Percentiles rank a stretch among this genome's conserved stretches.
Conservation (phyloP, 2,329 filamentous ascomycete species). For the Aspergillus sp. region DNA sequence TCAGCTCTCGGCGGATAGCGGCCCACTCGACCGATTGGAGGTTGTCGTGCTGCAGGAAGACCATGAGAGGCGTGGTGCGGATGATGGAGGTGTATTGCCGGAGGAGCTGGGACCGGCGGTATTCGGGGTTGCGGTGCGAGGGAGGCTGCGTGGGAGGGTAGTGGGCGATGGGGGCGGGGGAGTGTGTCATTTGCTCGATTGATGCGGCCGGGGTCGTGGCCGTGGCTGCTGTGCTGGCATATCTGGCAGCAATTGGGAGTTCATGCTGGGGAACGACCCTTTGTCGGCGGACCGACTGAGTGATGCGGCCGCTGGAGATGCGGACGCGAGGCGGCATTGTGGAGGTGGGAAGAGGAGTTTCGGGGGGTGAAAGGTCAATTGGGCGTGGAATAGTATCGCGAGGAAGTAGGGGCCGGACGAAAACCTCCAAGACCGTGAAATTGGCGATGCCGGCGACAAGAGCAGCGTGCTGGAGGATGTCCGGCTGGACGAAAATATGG, state of each 20-base stretch:
- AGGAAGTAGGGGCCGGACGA: background rate
- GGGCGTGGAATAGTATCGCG: background rate
- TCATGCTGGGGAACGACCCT: conserved; percentile 40
- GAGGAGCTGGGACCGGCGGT: conserved; percentile 85
- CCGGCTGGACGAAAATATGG: conserved; percentile 19
- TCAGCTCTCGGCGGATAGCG: conserved; percentile 69
- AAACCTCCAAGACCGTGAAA: background rate
- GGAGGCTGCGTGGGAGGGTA: conserved; percentile 74
- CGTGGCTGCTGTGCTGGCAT: conserved; percentile 44
- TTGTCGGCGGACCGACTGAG: conserved; percentile 38
- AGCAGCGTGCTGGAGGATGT: conserved; percentile 2
- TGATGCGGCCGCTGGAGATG: conserved; percentile 40
- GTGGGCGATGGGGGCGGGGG: conserved; percentile 49
- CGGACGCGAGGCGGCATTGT: conserved; percentile 58
- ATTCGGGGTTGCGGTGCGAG: conserved; percentile 81
- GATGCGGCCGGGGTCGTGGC: conserved; percentile 56
- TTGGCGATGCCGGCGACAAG: conserved; percentile 12
- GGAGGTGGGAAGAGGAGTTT: conserved; percentile 5
- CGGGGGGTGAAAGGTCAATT: conserved; percentile 10
- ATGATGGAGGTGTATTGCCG: conserved; percentile 86
- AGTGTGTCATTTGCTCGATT: conserved; percentile 50
- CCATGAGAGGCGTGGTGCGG: conserved; percentile 78
- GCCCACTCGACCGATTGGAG: conserved; percentile 73
- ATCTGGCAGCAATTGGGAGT: conserved; percentile 40
- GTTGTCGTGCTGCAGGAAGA: conserved; percentile 84